These are phyloP conservation scores for Tulasnella sp. DNA, from an alignment of 768 basidiomycete genomes.

Conservation along the genomic window DNA sequence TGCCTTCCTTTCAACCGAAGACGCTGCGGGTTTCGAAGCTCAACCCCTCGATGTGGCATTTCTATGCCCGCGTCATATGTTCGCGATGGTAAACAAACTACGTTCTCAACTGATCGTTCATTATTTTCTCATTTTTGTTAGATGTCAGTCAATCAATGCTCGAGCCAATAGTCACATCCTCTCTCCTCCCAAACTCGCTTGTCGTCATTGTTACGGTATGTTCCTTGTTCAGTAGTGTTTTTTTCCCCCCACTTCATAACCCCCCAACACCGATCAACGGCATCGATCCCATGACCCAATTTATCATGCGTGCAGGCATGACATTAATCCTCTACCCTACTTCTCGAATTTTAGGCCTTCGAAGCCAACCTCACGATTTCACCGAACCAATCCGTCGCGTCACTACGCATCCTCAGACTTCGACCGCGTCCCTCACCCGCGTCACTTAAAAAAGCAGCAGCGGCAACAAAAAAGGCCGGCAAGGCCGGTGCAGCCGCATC, in stretches of 20 bases:
- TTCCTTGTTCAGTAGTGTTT: no score
- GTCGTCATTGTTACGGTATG: constrained; percentile 8
- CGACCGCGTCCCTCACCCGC: constrained; percentile 1
- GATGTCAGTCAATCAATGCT: not conserved
- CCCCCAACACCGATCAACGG: not conserved
- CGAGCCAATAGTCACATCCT: constrained; percentile 1
- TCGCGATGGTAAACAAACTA: no score
- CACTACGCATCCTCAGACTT: constrained; percentile 6
- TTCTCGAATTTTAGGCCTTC: no score
- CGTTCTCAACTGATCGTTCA: no score
- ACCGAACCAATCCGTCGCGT: not conserved
- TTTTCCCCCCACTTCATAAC: no score
- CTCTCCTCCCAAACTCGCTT: constrained; percentile 7
- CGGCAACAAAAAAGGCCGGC: not conserved
- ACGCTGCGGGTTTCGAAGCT: no score
- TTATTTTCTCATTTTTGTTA: not conserved
- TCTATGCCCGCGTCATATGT: no score
- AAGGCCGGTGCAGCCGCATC: not conserved
- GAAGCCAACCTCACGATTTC: not conserved
- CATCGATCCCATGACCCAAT: no score
- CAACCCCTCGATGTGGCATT: no score
- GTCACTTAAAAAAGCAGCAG: not conserved
- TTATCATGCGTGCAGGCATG: no score
- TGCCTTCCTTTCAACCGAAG: no score
- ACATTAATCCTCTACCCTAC: no score